Base-by-base conservation (phyloP, 306 rosid genomes). In the Fragaria vesca region DNA sequence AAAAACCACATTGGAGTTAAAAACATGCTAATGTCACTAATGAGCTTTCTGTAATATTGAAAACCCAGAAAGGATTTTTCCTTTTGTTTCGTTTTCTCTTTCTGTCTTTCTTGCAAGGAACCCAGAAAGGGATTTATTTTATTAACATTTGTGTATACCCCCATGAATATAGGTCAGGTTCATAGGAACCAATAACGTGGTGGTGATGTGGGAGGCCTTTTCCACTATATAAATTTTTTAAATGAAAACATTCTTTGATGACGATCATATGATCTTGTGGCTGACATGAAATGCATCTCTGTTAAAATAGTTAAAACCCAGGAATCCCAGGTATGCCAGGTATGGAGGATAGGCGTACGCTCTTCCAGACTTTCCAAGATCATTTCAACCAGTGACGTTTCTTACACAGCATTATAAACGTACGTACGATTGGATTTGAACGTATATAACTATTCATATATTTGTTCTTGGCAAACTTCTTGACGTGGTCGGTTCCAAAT, bases 91-190 rank as follows among this genome's bases (percentile, higher is more conserved):
- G 10, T 46, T 46, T 46, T 46, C 12, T 46, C 50, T 13, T 4
- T 46, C 13, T 54, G 60, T 20, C 24, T 17, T 24, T 24, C 18
- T 15, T 28, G 40, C 16, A 61, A 12, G 8, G 67, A 4, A 26
- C 36, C 38, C 17, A 11, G 40, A 61, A 9, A 0, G 15, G 34
- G 36, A 60, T 60, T 60, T 26, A 13, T 28, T 61, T 62, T 5
- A 62, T 26, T 61, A 30, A 13, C 67, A 26, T 26, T 28, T 28
- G 4, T 2, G 18, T 61, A 0, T 2, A 65, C n/a, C 21, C 70
- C 51, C 69, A 74, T 60, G 69, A 45, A 74, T 21, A 12, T 8
- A 57, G 43, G 55, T 60, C 55, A 74, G 69, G 8, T 58, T 24
- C 78, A 26, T 26, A 10, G 15, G 47, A 61, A 45, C 21, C 46